These are phyloP conservation scores for Phytophthora hybrid DNA, from an alignment of 352 stramenopile species.

Conservation along the genomic window DNA sequence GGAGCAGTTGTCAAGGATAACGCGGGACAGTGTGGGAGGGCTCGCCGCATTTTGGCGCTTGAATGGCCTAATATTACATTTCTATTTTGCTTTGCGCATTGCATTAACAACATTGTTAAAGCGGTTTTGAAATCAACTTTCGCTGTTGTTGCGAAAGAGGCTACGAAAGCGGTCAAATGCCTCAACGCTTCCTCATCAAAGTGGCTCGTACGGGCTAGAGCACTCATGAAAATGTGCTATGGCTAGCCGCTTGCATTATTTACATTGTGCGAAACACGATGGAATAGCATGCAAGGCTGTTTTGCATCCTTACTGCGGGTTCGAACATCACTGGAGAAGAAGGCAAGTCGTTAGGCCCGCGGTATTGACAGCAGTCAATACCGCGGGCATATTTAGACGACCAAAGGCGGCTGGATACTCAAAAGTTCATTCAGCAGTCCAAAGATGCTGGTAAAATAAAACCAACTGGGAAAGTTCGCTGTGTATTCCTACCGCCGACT, in stretches of 20 bases:
- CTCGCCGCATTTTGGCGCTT: background rate
- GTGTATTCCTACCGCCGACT: no score
- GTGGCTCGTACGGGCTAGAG: background rate
- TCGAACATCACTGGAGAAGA: slow-evolving; percentile 8
- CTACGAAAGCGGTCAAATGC: slow-evolving; percentile 11
- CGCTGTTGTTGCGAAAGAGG: background rate
- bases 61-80: slow-evolving; percentile 2
- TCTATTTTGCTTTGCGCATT: slow-evolving; percentile 10
- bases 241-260: slow-evolving; percentile 1
- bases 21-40: slow-evolving; percentile 3
- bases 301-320: slow-evolving; percentile 15
- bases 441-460: no score
- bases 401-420: no score
- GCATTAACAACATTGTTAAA: background rate
- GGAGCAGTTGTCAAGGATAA: slow-evolving; percentile 10
- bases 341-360: no score
- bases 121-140: background rate
- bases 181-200: slow-evolving; percentile 16
- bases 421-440: no score
- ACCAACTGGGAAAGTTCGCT: no score
- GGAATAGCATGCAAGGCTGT: slow-evolving; percentile 18
- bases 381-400: no score
- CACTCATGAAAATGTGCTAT: slow-evolving; percentile 16
- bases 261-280: slow-evolving; percentile 14
- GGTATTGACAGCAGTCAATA: slow-evolving; percentile 2